Conservation (phyloP, 345 rosid genomes). For the Pistacia vera region DNA sequence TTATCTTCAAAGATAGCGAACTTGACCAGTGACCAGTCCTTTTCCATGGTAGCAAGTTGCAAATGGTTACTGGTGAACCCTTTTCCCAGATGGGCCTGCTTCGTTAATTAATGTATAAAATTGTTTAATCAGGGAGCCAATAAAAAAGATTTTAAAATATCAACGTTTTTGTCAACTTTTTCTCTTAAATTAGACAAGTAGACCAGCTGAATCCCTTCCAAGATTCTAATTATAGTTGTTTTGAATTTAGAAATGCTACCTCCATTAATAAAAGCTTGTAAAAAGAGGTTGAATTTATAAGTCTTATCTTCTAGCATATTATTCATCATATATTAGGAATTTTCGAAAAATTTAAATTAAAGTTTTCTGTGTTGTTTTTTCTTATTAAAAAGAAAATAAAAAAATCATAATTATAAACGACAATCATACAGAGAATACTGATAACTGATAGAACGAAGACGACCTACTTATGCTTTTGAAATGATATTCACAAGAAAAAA, state of each 20-base stretch:
- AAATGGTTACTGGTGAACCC: neutral
- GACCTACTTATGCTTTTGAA: neutral
- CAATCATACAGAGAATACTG: neutral
- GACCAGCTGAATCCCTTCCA: neutral
- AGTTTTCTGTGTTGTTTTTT: too few species aligned
- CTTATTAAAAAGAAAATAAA: neutral
- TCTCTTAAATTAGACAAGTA: neutral
- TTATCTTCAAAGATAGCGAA: neutral
- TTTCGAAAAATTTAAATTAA: neutral
- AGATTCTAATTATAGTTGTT: neutral
- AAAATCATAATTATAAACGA: neutral
- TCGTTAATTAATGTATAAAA: neutral
- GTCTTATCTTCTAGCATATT: neutral
- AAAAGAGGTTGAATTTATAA: neutral
- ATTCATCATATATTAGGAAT: neutral
- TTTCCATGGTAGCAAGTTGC: neutral
- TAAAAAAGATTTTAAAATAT: neutral
- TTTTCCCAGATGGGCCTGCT: neutral
- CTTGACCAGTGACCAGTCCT: constrained; percentile 4
- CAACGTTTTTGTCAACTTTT: neutral
- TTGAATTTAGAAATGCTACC: neutral
- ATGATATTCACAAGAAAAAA: neutral
- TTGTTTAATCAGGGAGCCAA: neutral
- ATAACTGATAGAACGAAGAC: neutral
- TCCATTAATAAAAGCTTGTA: neutral